Evolutionary conservation across 2,329 filamentous ascomycete species (phyloP), one percentile per base, ranked within the genome.

Genomic region (Aspergillus tanneri): DNA sequence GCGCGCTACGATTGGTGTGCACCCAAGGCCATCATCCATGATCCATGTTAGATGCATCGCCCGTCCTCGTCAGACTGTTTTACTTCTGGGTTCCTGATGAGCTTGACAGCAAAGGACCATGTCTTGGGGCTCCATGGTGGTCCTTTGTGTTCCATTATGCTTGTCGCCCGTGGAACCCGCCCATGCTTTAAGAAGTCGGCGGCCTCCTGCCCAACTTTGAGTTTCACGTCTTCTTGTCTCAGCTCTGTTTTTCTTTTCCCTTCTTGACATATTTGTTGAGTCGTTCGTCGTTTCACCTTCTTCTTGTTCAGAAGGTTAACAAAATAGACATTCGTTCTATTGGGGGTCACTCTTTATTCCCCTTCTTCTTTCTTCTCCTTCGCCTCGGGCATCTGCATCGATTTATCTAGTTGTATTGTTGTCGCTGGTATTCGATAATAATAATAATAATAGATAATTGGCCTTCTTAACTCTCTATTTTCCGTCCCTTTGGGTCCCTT

Each of bases 271-370:
- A 43, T 41, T 28, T 9, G 30, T 21, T 39, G 43, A 28, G 23
- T 39, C 39, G 43, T 32, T 39, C 21, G 36, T 39, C n/a, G 25
- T 35, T 43, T 18, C 25, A 22, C 12, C 38, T 34, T 11, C 25
- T 19, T 45, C 38, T 34, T 12, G 49, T 69, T n/a, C n/a, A n/a
- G n/a, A n/a, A n/a, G n/a, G n/a, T n/a, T n/a, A n/a, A n/a, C n/a
- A n/a, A n/a, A n/a, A n/a, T n/a, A n/a, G n/a, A n/a, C 68, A 69
- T 66, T 75, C 74, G 71, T 71, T 77, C 72, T 67, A 43, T 45
- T 40, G 24, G 38, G 41, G 12, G 19, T 43, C 16, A 52, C 44
- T 53, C 49, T 46, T 47, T 55, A 24, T 55, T 36, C 43, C 35
- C 37, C 42, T 35, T 43, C 36, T 52, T 46, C 22, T 47, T 52